Evolutionary conservation across 192 early-diverging fungal genomes (phyloP).

Genomic region (Linnemannia elongata): DNA sequence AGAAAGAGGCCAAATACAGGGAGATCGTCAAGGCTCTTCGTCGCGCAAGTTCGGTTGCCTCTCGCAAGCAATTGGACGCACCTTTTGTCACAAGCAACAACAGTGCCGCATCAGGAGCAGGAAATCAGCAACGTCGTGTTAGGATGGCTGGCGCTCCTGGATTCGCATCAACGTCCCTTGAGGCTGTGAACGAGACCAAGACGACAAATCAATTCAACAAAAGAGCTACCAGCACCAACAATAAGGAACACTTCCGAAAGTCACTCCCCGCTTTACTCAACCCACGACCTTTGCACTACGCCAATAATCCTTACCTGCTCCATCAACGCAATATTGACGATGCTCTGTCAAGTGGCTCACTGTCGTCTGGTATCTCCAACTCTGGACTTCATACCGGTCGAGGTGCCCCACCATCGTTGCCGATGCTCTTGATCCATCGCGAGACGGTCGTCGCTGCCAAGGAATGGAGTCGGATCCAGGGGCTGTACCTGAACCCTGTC

Average conservation of each 20-base stretch:
- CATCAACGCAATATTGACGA: background rate
- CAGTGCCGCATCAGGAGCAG: background rate
- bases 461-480: slow-evolving; percentile 24
- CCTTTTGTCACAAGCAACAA: background rate
- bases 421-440: slow-evolving; percentile 39
- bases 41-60: slow-evolving; percentile 29
- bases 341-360: slow-evolving; percentile 3
- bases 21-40: slow-evolving; percentile 42
- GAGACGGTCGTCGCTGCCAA: slow-evolving; percentile 26
- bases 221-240: background rate
- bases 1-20: slow-evolving; percentile 33
- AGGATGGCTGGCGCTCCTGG: background rate
- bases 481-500: slow-evolving; percentile 28
- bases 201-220: slow-evolving; percentile 2
- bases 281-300: background rate
- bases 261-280: slow-evolving; percentile 12
- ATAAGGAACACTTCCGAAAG: slow-evolving; percentile 4
- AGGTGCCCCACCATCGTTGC: slow-evolving; percentile 18
- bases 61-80: background rate
- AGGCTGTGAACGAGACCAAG: background rate
- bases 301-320: slow-evolving; percentile 3
- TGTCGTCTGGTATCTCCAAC: background rate
- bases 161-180: background rate
- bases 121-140: slow-evolving; percentile 3
- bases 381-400: too few relatives aligned